Evolutionary conservation across 257 asterid genomes (phyloP).

Genomic region (Fraxinus pennsylvanica): DNA sequence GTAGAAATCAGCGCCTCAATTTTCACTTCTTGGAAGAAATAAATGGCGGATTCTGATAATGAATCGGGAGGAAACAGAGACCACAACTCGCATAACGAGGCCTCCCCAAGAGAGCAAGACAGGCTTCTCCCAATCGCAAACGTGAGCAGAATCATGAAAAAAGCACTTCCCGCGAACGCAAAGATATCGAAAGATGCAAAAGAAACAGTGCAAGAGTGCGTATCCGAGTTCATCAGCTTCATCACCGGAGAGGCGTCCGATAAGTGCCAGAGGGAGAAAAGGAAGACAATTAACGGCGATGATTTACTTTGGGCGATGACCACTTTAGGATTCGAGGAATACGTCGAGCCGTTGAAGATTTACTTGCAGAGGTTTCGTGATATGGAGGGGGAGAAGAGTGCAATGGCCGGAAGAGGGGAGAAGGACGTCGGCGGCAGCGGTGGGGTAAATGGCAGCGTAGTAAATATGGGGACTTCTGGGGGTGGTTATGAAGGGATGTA

Average conservation of each 20-base stretch:
- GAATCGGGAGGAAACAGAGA: constrained; percentile 39
- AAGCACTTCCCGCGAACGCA: constrained; percentile 43
- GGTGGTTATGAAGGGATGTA: constrained; percentile 38
- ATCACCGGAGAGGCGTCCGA: constrained; percentile 44
- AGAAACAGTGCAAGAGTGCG: constrained; percentile 41
- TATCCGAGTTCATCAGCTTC: constrained; percentile 43
- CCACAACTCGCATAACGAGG: constrained; percentile 18
- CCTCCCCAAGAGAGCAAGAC: constrained; percentile 32
- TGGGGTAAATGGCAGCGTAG: constrained; percentile 29
- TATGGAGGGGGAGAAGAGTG: constrained; percentile 17
- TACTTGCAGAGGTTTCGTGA: constrained; percentile 18
- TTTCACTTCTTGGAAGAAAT: background rate
- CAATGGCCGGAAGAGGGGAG: constrained; percentile 18
- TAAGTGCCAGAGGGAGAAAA: constrained; percentile 42
- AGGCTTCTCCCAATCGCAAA: constrained; percentile 41
- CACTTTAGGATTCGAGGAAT: constrained; percentile 17
- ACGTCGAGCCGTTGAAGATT: constrained; percentile 18
- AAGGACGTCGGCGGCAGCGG: background rate
- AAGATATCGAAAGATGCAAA: constrained; percentile 43
- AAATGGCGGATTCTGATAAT: constrained; percentile 35
- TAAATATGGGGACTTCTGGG: constrained; percentile 32
- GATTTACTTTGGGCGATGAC: constrained; percentile 15
- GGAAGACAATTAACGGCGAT: constrained; percentile 22
- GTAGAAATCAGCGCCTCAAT: background rate
- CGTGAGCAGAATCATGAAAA: constrained; percentile 40